Conservation (phyloP, 768 basidiomycete species). For the Xerocomellus intermedius region DNA sequence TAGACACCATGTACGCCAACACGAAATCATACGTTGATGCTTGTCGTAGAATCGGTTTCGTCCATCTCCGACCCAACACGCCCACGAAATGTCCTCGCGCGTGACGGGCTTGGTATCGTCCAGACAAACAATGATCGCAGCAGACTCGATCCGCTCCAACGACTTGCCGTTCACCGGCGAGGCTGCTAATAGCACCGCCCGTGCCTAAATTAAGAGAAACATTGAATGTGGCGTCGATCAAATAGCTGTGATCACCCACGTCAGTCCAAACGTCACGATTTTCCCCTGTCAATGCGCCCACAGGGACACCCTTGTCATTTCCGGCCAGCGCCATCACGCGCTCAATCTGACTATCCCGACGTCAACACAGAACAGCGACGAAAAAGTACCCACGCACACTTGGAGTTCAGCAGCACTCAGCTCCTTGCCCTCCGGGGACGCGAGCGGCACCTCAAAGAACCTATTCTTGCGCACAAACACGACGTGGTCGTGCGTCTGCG, state of each 20-base stretch:
- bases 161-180: conserved; percentile 63
- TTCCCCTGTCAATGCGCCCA: conserved; percentile 86
- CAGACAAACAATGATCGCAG: conserved; percentile 83
- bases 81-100: conserved; percentile 78
- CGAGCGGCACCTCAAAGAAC: conserved; percentile 81
- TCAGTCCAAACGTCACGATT: conserved; percentile 91
- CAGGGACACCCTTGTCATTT: conserved; percentile 40
- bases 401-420: conserved; percentile 83
- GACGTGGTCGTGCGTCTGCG: conserved; percentile 76
- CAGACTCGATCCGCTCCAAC: conserved; percentile 81
- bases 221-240: background rate
- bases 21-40: conserved; percentile 68
- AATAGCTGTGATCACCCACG: conserved; percentile 51
- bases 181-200: conserved; percentile 59
- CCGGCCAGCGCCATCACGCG: conserved; percentile 67
- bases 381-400: conserved; percentile 39
- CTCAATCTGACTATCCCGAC: conserved; percentile 54
- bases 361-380: background rate
- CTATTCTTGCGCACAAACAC: conserved; percentile 89
- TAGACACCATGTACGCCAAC: background rate
- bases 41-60: conserved; percentile 95
- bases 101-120: conserved; percentile 83
- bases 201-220: conserved; percentile 37
- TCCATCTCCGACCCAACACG: conserved; percentile 87
- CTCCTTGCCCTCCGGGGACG: conserved; percentile 60